Base-by-base conservation (phyloP, 2,329 filamentous ascomycete genomes). In the Xylariaceae sp. region DNA sequence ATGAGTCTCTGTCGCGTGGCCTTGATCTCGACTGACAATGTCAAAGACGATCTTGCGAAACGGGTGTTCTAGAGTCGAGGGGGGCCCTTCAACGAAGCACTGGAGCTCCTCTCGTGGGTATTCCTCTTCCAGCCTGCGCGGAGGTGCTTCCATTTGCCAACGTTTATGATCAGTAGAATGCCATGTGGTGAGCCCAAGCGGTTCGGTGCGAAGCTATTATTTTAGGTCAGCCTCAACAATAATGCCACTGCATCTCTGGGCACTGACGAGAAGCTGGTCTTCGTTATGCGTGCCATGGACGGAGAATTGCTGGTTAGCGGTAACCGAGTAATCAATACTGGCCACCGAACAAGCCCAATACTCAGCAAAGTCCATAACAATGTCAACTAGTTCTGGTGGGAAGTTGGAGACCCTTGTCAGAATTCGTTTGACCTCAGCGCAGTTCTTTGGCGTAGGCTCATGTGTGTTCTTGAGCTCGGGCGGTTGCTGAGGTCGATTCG, bases 21-120 rank as follows among this genome's bases (percentile, higher is more conserved):
- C 85, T 59, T 88, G 85, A 57, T 88, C 85, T 41, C 69, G 73
- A 64, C 81, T 83, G 9, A 67, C 68, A 33, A 85, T 75, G 4
- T 77, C 81, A 66, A 87, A 87, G 18, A 85, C 79, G 16, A 88
- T 75, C 67, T 84, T 87, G 29, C 82, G 78, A 44, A 81, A 82
- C 0, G 83, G 82, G 45, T 76, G 70, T 3, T 74, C 65, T 1
- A 83, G 65, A 1, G 65, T 65, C 0, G 77, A 72, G 0, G 72
- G 68, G 1, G 74, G 73, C 6, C 75, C 74, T 6, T 72, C 67
- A 39, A 72, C 68, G 29, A 78, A 75, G 1, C 62, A 29, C 52
- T 74, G 64, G 26, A 75, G 68, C 4, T 67, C 61, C 6, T 70
- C 57, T n/a, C 64, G 30, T 1, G 66, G 48, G 35, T 70, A 72